Evolutionary conservation across 2,329 filamentous ascomycete species (phyloP), one percentile per base, ranked within the genome.

Genomic region (Pseudogymnoascus verrucosus): DNA sequence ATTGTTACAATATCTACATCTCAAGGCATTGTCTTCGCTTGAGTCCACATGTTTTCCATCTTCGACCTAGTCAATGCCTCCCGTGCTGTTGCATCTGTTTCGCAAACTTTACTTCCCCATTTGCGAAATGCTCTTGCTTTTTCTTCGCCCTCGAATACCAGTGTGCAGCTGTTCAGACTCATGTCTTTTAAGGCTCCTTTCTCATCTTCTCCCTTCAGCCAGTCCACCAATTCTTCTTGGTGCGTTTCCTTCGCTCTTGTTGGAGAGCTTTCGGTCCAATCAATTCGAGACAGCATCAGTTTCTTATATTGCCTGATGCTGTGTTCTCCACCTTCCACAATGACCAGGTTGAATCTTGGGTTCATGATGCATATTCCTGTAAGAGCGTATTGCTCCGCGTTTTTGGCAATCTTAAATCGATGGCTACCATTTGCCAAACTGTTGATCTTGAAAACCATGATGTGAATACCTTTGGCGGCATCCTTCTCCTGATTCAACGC

Each of bases 21-120:
- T 57, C 51, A 57, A 57, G 8, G 70, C 68, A 73, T 70, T 14
- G 74, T 90, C 80, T 96, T 96, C 0, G 93, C 93, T 69, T 95
- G 77, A 8, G 89, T 89, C 95, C 95, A 99, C 72, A 99, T 93
- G 71, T 89, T 96, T 70, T 98, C 93, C 83, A 98, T 90, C 80
- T 96, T 97, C 5, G 87, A 85, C 69, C 91, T 84, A 11, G 86
- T 78, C 66, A 99, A 76, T 21, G 88, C 82, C 69, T 96, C 91
- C 73, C 90, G 89, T 4, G 93, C 95, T 73, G 96, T 90, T 10
- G 87, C 84, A 74, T 99, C 95, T 1, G 90, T 93, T 77, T 98
- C 95, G 75, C 92, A 96, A n/a, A 95, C 86, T 73, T 91, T 89
- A 67, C 88, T 92, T 2, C 89, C 83, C 90, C 93, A 98, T 72